phyloP scores from a whole-genome alignment of 1,284 basidiomycete genomes.

The Puccinia novopanici region DNA sequence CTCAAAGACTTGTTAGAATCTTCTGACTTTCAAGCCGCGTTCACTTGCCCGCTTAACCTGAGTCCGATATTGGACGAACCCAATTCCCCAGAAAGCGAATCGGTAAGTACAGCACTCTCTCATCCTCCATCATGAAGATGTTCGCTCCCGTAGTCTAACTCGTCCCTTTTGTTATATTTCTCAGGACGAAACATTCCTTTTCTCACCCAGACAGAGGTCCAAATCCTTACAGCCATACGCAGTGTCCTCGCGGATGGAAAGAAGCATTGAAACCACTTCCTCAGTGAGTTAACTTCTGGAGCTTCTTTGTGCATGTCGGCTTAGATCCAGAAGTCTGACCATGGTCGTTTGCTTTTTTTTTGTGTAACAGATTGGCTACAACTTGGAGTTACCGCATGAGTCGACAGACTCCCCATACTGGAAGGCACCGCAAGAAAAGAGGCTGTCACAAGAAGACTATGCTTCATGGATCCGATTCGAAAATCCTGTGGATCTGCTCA shows the following conservation, averaged over 20 bases:
- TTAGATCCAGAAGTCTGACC: not conserved
- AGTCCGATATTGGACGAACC: conserved; percentile 30
- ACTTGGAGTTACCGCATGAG: not conserved
- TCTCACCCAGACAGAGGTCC: conserved; percentile 15
- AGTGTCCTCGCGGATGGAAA: conserved; percentile 10
- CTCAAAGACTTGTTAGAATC: not conserved
- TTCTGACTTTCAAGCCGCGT: conserved; percentile 15
- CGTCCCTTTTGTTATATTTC: not conserved
- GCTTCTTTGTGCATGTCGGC: not conserved
- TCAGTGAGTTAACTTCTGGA: conserved; percentile 2
- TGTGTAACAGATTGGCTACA: conserved; percentile 13
- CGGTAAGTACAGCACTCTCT: not conserved
- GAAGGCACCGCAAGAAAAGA: conserved; percentile 1
- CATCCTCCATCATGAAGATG: not conserved
- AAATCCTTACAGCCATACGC: conserved; percentile 10
- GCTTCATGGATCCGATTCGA: conserved; percentile 27
- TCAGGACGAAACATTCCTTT: conserved; percentile 4
- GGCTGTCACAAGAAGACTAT: conserved; percentile 29
- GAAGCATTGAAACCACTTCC: conserved; percentile 29
- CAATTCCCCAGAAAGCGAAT: conserved; percentile 22
- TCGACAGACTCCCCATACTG: not conserved
- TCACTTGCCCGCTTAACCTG: not conserved
- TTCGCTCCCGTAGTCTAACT: not conserved
- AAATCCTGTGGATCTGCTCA: conserved; percentile 27
- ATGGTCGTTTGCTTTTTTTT: not conserved